Conservation (phyloP, 495 filamentous ascomycete genomes). For the Penicillium chermesinum region DNA sequence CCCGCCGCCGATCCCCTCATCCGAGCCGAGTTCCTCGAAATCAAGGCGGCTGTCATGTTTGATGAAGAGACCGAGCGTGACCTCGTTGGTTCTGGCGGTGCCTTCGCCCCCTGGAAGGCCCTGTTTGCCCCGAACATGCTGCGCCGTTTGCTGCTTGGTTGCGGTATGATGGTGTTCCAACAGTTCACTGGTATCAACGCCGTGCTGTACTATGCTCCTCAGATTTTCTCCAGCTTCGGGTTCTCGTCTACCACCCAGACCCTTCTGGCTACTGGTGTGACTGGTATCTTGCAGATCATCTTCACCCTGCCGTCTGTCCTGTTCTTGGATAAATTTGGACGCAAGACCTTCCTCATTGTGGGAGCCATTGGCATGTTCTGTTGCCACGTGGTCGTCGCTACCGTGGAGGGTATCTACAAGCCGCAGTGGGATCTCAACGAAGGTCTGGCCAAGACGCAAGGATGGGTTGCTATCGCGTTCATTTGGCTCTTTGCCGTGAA, state of each 20-base stretch:
- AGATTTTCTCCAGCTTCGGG: conserved; percentile 7
- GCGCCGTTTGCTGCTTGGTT: conserved; percentile 3
- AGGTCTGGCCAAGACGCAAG: conserved; percentile 23
- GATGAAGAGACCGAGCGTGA: conserved; percentile 59
- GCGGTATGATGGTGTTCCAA: conserved; percentile 4
- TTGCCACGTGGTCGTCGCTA: conserved; percentile 42
- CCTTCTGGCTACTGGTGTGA: conserved; percentile 61
- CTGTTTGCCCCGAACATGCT: conserved; percentile 37
- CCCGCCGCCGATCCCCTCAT: conserved; percentile 58
- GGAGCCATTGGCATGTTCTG: conserved; percentile 68
- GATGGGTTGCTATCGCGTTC: conserved; percentile 40
- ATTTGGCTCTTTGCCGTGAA: conserved; percentile 40
- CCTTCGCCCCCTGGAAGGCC: conserved; percentile 54
- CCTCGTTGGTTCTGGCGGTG: conserved; percentile 45
- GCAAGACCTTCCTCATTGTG: conserved; percentile 61
- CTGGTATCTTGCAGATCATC: conserved; percentile 68
- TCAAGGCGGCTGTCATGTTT: conserved; percentile 53
- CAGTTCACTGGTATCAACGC: conserved; percentile 10
- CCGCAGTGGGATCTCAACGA: conserved; percentile 55
- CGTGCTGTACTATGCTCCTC: conserved; percentile 6
- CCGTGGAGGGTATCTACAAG: conserved; percentile 33
- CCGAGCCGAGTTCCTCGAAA: conserved; percentile 61
- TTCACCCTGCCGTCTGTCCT: conserved; percentile 62
- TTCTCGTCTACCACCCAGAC: conserved; percentile 22
- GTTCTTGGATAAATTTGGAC: conserved; percentile 67